Percentiles rank a stretch among this genome's conserved stretches.
These are phyloP conservation scores for Emericellopsis terricola DNA, from an alignment of 495 filamentous ascomycete genomes.

Conservation along the genomic window DNA sequence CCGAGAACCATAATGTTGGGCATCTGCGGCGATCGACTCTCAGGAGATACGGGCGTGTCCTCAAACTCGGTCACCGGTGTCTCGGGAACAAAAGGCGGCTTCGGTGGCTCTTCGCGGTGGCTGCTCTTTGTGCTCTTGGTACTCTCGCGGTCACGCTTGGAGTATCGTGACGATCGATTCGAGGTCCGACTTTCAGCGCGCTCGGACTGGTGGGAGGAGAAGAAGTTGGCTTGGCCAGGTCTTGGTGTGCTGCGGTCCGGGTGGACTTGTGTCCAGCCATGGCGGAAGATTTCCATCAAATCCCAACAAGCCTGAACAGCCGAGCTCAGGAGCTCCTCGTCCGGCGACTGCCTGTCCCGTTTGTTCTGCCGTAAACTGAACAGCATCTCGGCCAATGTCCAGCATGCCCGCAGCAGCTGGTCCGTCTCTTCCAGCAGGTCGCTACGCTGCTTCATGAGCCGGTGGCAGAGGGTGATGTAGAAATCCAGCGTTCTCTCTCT, in stretches of 20 bases:
- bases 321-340: slow-evolving; percentile 70
- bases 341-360: slow-evolving; percentile 48
- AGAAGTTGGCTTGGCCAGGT: slow-evolving; percentile 59
- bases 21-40: slow-evolving; percentile 44
- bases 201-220: slow-evolving; percentile 3
- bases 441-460: slow-evolving; percentile 81
- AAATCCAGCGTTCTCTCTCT: slow-evolving; percentile 82
- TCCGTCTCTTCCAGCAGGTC: slow-evolving; percentile 64
- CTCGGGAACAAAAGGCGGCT: slow-evolving; percentile 38
- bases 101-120: slow-evolving; percentile 9
- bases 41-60: slow-evolving; percentile 64
- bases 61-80: slow-evolving; percentile 90
- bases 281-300: slow-evolving; percentile 80
- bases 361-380: slow-evolving; percentile 80
- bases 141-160: slow-evolving; percentile 18
- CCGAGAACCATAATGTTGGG: slow-evolving; percentile 80
- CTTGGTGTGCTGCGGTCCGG: slow-evolving; percentile 77
- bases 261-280: slow-evolving; percentile 80
- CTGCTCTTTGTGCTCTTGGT: slow-evolving; percentile 14
- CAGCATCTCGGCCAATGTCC: slow-evolving; percentile 83
- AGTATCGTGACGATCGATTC: slow-evolving; percentile 23
- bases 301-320: slow-evolving; percentile 92
- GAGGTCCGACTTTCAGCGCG: slow-evolving; percentile 12
- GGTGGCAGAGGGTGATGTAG: slow-evolving; percentile 81
- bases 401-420: slow-evolving; percentile 68